A percentile compares a stretch with the other conserved stretches of the same genome.
These are phyloP conservation scores for Penicillium egyptiacum DNA, from an alignment of 495 filamentous ascomycete species.

Conservation along the genomic window DNA sequence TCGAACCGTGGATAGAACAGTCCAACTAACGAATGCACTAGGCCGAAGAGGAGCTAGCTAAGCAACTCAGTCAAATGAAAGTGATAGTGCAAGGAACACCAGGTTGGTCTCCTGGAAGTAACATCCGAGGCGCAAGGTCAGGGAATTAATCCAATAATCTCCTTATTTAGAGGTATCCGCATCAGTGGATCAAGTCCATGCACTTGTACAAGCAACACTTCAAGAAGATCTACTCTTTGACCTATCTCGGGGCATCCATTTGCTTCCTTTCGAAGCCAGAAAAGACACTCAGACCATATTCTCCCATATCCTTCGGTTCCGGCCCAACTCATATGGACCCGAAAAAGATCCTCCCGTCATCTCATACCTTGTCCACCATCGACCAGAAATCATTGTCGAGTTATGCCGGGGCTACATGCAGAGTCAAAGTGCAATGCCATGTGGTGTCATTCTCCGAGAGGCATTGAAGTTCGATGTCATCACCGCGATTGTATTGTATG, in stretches of 20 bases:
- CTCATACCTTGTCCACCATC: constrained; percentile 76
- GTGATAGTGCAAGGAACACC: constrained; percentile 78
- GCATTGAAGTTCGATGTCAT: constrained; percentile 88
- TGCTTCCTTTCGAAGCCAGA: constrained; percentile 88
- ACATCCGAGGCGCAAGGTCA: not conserved
- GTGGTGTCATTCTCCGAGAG: constrained; percentile 87
- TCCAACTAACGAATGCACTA: constrained; percentile 28
- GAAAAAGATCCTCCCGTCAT: constrained; percentile 74
- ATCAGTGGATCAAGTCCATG: constrained; percentile 79
- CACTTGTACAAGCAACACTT: constrained; percentile 75
- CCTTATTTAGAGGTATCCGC: constrained; percentile 68
- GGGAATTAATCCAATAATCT: not conserved
- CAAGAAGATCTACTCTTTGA: constrained; percentile 84
- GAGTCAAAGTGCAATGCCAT: constrained; percentile 88
- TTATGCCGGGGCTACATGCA: constrained; percentile 87
- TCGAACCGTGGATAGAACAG: constrained; percentile 17
- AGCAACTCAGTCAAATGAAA: constrained; percentile 79
- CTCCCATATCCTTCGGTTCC: constrained; percentile 83
- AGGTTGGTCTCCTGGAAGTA: constrained; percentile 48
- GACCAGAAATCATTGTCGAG: constrained; percentile 83
- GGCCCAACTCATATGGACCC: constrained; percentile 49
- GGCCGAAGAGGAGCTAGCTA: constrained; percentile 74
- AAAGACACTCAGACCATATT: constrained; percentile 90
- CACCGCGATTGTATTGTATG: constrained; percentile 85
- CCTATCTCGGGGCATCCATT: constrained; percentile 74